phyloP scores from a whole-genome alignment of 345 rosid species.

The Carallia brachiata region DNA sequence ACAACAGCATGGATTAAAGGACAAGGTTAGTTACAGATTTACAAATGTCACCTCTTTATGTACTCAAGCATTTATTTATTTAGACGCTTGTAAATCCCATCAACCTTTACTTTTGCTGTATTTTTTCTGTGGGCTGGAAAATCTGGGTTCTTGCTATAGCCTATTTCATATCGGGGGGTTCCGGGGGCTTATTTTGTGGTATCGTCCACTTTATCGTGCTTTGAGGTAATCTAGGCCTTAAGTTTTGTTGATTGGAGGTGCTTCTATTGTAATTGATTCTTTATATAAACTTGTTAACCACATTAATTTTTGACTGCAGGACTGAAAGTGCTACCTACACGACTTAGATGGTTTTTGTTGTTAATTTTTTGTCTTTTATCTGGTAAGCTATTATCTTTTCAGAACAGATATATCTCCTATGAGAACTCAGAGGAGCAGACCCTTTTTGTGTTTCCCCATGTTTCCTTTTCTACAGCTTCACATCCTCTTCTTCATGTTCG shows the following conservation, averaged over 20 bases:
- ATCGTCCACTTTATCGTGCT: conserved; percentile 95
- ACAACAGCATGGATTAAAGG: conserved; percentile 88
- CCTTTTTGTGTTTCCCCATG: background rate
- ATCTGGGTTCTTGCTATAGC: conserved; percentile 92
- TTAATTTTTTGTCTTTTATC: conserved; percentile 11
- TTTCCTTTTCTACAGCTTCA: conserved; percentile 19
- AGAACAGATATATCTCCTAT: background rate
- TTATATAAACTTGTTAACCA: background rate
- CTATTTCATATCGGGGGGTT: conserved; percentile 88
- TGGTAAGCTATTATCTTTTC: conserved; percentile 11
- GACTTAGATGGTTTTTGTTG: conserved; percentile 32
- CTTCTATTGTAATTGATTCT: background rate
- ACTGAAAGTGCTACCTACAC: conserved; percentile 29
- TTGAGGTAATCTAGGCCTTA: conserved; percentile 50
- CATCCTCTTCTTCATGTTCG: conserved; percentile 32
- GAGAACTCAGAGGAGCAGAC: background rate
- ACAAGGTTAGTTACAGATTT: conserved; percentile 45
- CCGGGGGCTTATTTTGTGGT: conserved; percentile 61
- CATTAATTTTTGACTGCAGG: conserved; percentile 11
- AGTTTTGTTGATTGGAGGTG: background rate
- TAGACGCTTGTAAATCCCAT: background rate
- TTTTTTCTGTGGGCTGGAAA: conserved; percentile 53
- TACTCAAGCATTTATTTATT: background rate
- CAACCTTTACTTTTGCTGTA: background rate
- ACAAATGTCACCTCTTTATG: background rate